phyloP scores from a whole-genome alignment of 208 protist species.

The Wallacemonas sp. region DNA sequence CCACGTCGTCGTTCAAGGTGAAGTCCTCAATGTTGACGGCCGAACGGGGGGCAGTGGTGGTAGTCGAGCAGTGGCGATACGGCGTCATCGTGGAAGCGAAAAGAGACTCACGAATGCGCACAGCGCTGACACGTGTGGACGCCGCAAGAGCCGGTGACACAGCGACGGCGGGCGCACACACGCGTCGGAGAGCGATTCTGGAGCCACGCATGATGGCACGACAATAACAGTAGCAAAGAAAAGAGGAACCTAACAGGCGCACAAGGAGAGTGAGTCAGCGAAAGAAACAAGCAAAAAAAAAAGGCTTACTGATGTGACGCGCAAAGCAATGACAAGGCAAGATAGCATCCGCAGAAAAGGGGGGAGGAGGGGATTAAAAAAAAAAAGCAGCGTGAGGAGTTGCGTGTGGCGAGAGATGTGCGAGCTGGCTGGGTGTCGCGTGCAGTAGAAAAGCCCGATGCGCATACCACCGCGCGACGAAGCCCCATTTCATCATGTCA shows the following conservation, averaged over 20 bases:
- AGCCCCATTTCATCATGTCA: no score
- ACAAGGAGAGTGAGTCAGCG: no score
- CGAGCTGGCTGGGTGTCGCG: no score
- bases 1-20: constrained; percentile 83
- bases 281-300: neutral
- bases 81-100: neutral
- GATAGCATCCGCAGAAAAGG: no score
- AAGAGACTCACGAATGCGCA: neutral
- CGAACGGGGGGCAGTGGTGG: constrained; percentile 11
- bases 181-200: neutral
- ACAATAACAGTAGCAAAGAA: neutral
- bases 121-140: neutral
- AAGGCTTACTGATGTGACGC: no score
- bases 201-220: neutral
- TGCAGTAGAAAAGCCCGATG: no score
- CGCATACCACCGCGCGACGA: no score
- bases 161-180: neutral
- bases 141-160: neutral
- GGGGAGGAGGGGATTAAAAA: no score
- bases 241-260: no score
- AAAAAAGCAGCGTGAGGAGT: no score
- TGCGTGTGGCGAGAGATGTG: no score
- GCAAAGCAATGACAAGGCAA: no score
- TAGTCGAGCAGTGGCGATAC: neutral
- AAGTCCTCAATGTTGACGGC: constrained; percentile 87